Base-by-base conservation (phyloP, 345 rosid genomes). In the Bruguiera gymnorhiza region DNA sequence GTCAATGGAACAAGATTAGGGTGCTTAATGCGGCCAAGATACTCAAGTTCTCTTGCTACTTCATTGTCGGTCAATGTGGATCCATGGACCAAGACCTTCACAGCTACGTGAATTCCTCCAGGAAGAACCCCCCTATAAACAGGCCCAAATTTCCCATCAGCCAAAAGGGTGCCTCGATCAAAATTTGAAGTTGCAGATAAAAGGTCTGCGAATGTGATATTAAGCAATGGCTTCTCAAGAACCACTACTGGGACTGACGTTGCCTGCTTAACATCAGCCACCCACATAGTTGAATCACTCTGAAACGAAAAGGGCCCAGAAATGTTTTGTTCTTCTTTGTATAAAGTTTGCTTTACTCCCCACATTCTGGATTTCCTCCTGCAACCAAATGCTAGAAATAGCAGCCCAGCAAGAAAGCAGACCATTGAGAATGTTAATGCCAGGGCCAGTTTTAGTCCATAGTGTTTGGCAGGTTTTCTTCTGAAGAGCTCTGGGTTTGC, bases 241-340 rank as follows among this genome's bases (percentile, higher is more conserved):
- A 93, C 87, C 65, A 93, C 88, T 7, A 88, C 96, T 0, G 85
- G 85, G 39, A 91, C 96, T 3, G 87, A 82, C 13, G 72, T 83
- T 56, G 97, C 96, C 69, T 88, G 94, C 84, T 91, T 93, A 61
- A 93, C 92, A 84, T 89, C 96, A 37, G 98, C 98, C 2, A 93
- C 88, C 97, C 97, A 91, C 36, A 91, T 91, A 9, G 93, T 88
- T 3, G 97, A 93, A 87, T 93, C 97, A 0, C 96, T 87, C 68
- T 93, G 92, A 81, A 91, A 93, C 0, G 95, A 89, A 67, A 93
- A 91, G 1, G 98, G 95, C 30, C 97, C 97, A 0, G 96, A 89
- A 74, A 93, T 80, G 34, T 72, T 82, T 62, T 80, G 90, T 60
- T 89, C 98, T 64, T 93, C 98, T 66, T 85, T 91, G 24, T 76